Conservation (phyloP, 2,329 filamentous ascomycete species). For the Sclerotinia borealis region DNA sequence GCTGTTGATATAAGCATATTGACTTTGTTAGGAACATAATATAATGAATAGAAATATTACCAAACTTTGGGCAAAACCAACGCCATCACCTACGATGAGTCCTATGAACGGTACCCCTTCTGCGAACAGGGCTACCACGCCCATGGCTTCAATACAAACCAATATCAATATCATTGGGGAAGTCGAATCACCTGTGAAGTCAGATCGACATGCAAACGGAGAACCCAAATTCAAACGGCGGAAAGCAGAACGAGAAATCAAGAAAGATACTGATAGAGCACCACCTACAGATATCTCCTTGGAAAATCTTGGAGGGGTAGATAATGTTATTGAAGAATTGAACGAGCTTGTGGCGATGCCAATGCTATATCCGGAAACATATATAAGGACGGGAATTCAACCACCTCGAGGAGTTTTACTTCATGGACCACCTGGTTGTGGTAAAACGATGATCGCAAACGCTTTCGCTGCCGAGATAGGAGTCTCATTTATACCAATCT, state of each 20-base stretch:
- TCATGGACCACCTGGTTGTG: constrained; percentile 78
- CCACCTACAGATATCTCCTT: constrained; percentile 63
- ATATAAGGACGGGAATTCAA: constrained; percentile 58
- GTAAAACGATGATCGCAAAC: constrained; percentile 79
- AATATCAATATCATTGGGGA: constrained; percentile 19
- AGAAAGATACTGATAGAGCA: constrained; percentile 51
- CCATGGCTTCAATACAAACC: constrained; percentile 22
- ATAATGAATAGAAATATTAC: constrained; percentile 62
- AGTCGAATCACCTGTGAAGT: constrained; percentile 27
- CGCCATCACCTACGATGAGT: constrained; percentile 23
- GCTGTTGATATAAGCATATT: background rate
- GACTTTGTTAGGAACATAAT: constrained; percentile 43
- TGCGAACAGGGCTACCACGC: constrained; percentile 15
- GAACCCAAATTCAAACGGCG: constrained; percentile 62
- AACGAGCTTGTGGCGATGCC: constrained; percentile 68
- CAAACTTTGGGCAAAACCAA: constrained; percentile 46
- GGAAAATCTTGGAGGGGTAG: constrained; percentile 70
- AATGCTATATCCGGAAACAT: constrained; percentile 61
- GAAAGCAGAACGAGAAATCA: constrained; percentile 44
- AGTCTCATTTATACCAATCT: constrained; percentile 75
- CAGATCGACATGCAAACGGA: constrained; percentile 54
- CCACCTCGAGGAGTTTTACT: constrained; percentile 70
- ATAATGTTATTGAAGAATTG: constrained; percentile 62
- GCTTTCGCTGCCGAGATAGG: constrained; percentile 71
- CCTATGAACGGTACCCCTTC: constrained; percentile 22